Evolutionary conservation across 139 green algal genomes (phyloP).

Genomic region (Chlamydomonas sp.): DNA sequence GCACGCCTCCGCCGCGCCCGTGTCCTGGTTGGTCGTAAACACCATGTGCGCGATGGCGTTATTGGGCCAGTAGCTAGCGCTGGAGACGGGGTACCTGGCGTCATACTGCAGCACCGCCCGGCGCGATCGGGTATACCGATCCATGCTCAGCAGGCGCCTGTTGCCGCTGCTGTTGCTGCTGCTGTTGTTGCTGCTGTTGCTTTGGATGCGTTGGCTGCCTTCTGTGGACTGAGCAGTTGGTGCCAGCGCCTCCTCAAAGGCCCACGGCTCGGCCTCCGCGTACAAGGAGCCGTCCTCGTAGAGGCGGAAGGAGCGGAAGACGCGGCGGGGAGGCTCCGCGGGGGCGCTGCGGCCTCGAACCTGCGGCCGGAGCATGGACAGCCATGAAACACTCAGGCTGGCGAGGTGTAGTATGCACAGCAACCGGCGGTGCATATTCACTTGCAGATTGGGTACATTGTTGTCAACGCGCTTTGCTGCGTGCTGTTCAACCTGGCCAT

Average conservation of each 20-base stretch:
- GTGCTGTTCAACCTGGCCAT: not conserved
- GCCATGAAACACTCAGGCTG: not conserved
- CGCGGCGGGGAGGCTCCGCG: not conserved
- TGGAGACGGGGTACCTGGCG: not conserved
- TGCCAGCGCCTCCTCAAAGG: not conserved
- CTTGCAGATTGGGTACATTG: too few relatives aligned
- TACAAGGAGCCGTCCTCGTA: constrained; percentile 19
- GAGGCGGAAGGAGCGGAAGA: constrained; percentile 20
- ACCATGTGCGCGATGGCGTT: constrained; percentile 18
- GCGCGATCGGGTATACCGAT: too few relatives aligned
- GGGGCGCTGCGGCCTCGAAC: not conserved
- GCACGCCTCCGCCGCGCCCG: not conserved
- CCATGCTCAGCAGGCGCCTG: too few relatives aligned
- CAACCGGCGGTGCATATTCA: too few relatives aligned
- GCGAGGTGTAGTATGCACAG: too few relatives aligned
- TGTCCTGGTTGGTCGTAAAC: too few relatives aligned
- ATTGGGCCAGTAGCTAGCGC: constrained; percentile 9
- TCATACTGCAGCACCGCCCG: not conserved
- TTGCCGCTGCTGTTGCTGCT: too few relatives aligned
- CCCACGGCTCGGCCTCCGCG: constrained; percentile 5
- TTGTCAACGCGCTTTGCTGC: not conserved
- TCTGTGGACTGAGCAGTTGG: not conserved
- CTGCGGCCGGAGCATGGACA: not conserved
- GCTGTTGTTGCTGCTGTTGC: too few relatives aligned
- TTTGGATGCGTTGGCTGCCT: too few relatives aligned